These are phyloP conservation scores for Colletotrichum sp. DNA, from an alignment of 2,329 filamentous ascomycete species.

Conservation along the genomic window DNA sequence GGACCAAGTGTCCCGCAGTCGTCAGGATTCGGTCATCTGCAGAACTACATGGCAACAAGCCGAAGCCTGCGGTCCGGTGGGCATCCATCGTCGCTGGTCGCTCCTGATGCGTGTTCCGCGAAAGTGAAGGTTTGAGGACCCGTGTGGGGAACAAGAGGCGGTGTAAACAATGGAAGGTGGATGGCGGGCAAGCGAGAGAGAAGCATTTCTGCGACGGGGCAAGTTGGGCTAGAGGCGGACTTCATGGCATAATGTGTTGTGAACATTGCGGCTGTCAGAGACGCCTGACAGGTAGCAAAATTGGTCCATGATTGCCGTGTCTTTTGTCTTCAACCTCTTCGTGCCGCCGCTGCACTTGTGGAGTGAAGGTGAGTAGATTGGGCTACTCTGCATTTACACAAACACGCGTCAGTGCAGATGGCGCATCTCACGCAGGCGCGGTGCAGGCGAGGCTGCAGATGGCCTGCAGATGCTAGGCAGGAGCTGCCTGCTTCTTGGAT, in stretches of 20 bases:
- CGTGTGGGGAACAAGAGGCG: conserved; percentile 16
- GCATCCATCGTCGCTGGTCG: neutral
- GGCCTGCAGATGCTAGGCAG: neutral
- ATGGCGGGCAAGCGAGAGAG: neutral
- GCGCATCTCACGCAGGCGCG: neutral
- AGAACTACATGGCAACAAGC: neutral
- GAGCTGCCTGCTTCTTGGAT: neutral
- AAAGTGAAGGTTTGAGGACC: neutral
- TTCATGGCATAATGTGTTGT: neutral
- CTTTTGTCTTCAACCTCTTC: neutral
- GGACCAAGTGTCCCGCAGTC: neutral
- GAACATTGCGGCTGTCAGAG: neutral
- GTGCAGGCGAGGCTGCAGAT: conserved; percentile 1
- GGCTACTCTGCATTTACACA: neutral
- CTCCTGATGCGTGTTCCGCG: neutral
- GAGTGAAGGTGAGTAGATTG: neutral
- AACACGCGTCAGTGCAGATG: neutral
- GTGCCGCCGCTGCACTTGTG: neutral
- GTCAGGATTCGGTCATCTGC: conserved; percentile 5
- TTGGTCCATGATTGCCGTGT: neutral
- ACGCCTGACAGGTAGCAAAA: neutral
- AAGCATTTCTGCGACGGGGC: neutral
- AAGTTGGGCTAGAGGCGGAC: neutral
- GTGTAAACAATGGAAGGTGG: neutral
- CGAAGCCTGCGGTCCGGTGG: conserved; percentile 5